phyloP scores from a whole-genome alignment of 805 yeast genomes.

The Teunomyces funiuensis region DNA sequence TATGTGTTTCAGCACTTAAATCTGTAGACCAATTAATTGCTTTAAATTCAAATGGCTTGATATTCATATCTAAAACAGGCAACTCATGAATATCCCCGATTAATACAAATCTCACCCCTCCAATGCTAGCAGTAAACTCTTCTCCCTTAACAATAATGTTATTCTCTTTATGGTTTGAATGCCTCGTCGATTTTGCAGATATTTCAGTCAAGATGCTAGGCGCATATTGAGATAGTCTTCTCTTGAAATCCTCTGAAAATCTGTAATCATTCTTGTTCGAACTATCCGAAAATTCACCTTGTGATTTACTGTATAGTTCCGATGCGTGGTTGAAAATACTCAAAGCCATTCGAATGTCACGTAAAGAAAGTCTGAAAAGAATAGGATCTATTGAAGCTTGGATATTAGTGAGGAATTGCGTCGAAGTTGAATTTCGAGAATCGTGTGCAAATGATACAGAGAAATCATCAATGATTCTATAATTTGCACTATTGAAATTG shows the following conservation, averaged over 20 bases:
- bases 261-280: constrained; percentile 29
- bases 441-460: constrained; percentile 76
- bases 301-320: constrained; percentile 41
- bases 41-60: constrained; percentile 63
- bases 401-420: constrained; percentile 59
- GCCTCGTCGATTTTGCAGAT: constrained; percentile 32
- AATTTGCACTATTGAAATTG: constrained; percentile 53
- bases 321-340: constrained; percentile 72
- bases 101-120: constrained; percentile 76
- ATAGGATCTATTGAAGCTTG: constrained; percentile 78
- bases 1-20: constrained; percentile 62
- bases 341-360: constrained; percentile 83
- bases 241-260: constrained; percentile 64
- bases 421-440: constrained; percentile 59
- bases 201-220: constrained; percentile 60
- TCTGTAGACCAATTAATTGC: constrained; percentile 89
- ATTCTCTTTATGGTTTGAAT: constrained; percentile 19
- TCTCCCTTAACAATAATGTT: constrained; percentile 63
- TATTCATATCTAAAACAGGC: constrained; percentile 77
- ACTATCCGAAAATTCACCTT: constrained; percentile 11
- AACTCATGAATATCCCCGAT: constrained; percentile 91
- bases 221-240: constrained; percentile 61
- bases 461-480: constrained; percentile 86
- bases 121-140: constrained; percentile 60
- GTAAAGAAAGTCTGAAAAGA: constrained; percentile 73